These are phyloP conservation scores for Cyathus striatus DNA, from an alignment of 768 basidiomycete genomes.

Conservation along the genomic window DNA sequence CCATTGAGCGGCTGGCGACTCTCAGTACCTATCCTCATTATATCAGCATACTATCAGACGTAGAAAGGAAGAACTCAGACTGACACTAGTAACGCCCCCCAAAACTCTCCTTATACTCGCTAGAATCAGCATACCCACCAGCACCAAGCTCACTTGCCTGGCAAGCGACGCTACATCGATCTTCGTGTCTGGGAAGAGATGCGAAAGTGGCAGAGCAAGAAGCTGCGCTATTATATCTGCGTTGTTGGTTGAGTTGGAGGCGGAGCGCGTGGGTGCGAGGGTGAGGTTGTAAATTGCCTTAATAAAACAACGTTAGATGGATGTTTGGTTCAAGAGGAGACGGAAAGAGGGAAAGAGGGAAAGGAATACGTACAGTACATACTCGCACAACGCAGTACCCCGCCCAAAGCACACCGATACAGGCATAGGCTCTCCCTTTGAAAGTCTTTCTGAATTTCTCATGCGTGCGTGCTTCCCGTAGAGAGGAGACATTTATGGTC, in stretches of 20 bases:
- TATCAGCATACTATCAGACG: not conserved
- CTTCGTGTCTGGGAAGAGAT: slow-evolving; percentile 15
- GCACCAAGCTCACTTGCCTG: slow-evolving; percentile 52
- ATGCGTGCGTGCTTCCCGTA: slow-evolving; percentile 43
- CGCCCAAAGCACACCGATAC: slow-evolving; percentile 51
- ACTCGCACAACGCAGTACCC: slow-evolving; percentile 63
- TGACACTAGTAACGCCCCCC: slow-evolving; percentile 57
- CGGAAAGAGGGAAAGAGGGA: not conserved
- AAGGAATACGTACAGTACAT: slow-evolving; percentile 47
- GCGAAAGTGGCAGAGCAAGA: slow-evolving; percentile 25
- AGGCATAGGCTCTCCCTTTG: slow-evolving; percentile 43
- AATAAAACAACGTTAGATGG: slow-evolving; percentile 27
- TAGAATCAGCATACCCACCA: slow-evolving; percentile 75
- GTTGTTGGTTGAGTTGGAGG: slow-evolving; percentile 27
- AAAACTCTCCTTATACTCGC: slow-evolving; percentile 69
- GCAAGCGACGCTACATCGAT: slow-evolving; percentile 34
- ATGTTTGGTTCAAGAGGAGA: not conserved
- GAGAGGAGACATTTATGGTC: slow-evolving; percentile 45
- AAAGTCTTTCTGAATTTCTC: slow-evolving; percentile 50
- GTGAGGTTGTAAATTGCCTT: slow-evolving; percentile 44
- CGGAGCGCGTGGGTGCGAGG: slow-evolving; percentile 28
- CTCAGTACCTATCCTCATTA: slow-evolving; percentile 40
- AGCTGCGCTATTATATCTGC: slow-evolving; percentile 36
- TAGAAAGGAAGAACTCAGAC: slow-evolving; percentile 10
- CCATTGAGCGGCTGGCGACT: slow-evolving; percentile 63